Base-by-base conservation (phyloP, 805 yeast genomes). In the Hanseniaspora meyeri region DNA sequence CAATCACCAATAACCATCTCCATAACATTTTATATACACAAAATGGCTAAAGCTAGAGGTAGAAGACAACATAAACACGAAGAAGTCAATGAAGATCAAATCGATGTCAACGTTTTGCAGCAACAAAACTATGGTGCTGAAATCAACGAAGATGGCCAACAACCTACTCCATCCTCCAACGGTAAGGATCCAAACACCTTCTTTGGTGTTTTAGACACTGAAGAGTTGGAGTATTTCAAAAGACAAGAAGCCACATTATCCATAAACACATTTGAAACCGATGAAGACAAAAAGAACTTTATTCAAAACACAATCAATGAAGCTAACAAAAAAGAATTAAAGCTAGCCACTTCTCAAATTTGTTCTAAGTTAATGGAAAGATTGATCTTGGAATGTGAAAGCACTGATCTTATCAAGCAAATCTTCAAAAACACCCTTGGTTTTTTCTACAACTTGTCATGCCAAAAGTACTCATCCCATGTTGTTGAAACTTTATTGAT, bases 301-400 rank as follows among this genome's bases (percentile, higher is more conserved):
- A 81, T 87, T 34, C 69, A 77, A 2, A 83, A 93, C 62, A 86
- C 91, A 1, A 75, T 90, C 61, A 91, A 84, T 61, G 98, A 93
- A 71, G 78, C 89, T 24, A 75, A 77, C 49, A 96, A 96, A 2
- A 89, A 90, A 63, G 97, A 91, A 69, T 73, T 93, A 62, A 91
- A 93, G 68, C 74, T 91, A 43, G 96, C 86, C 4, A 91, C 96
- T 2, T 90, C 91, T 65, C 97, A 90, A 65, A 88, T 91, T 57
- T 89, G 97, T 68, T 91, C 97, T 27, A 91, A 91, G 67, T 74
- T 93, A 58, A 76, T 93, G 74, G 98, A 91, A 69, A 76, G 98
- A 65, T 72, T 91, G 59, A 77, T 91, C n/a, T 69, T 86, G 43
- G 71, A 74, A 19, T 83, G 90, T 16, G 74, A 77, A 31, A 83